Conservation (phyloP, 2,329 filamentous ascomycete species). For the Neonectria ditissima region DNA sequence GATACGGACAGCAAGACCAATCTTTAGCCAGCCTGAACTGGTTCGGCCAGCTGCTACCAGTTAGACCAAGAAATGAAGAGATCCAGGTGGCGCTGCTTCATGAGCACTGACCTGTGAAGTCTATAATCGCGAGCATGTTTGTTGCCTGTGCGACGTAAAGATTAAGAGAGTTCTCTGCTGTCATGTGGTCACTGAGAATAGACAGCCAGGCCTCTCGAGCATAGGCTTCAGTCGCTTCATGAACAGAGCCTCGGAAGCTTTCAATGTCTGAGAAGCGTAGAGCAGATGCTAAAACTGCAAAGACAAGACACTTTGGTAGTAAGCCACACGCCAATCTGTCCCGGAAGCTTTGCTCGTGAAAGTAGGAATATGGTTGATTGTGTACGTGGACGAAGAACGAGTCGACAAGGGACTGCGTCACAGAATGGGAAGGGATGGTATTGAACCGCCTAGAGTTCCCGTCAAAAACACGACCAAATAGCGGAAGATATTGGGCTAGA, state of each 20-base stretch:
- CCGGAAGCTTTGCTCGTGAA: constrained; percentile 26
- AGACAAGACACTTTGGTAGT: constrained; percentile 20
- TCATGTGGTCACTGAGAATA: constrained; percentile 24
- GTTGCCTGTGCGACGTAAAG: constrained; percentile 22
- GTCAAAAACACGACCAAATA: background rate
- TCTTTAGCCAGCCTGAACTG: background rate
- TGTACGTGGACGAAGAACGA: constrained; percentile 22
- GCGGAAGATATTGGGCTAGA: background rate
- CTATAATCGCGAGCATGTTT: constrained; percentile 20
- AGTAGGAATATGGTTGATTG: constrained; percentile 29
- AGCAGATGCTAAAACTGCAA: constrained; percentile 23
- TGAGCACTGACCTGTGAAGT: constrained; percentile 23
- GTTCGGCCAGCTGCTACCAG: constrained; percentile 24
- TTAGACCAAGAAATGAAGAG: background rate
- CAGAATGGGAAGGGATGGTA: constrained; percentile 4
- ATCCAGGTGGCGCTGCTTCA: background rate
- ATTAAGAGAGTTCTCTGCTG: constrained; percentile 11
- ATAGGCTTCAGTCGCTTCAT: constrained; percentile 23
- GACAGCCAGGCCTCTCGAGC: constrained; percentile 25
- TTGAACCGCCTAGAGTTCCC: background rate
- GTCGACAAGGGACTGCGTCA: constrained; percentile 17
- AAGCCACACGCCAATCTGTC: constrained; percentile 5
- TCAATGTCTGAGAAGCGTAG: constrained; percentile 19
- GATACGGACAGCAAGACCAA: constrained; percentile 47
- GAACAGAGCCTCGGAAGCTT: constrained; percentile 7